Evolutionary conservation across 2,329 filamentous ascomycete species (phyloP).

Genomic region (Xylaria sp.): DNA sequence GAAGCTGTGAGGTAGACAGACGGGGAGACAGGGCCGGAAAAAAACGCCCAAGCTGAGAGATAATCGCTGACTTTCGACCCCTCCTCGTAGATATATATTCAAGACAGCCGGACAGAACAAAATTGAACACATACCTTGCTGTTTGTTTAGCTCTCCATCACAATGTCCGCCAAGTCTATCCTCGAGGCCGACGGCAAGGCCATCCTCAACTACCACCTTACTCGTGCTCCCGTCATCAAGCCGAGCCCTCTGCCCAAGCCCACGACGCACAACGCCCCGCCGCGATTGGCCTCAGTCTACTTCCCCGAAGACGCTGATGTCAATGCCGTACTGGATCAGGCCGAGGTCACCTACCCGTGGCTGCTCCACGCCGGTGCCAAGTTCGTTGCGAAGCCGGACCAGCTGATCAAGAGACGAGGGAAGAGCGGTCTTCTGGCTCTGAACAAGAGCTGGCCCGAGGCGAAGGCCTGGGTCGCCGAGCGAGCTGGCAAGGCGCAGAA

Average conservation of each 20-base stretch:
- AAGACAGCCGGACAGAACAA: constrained; percentile 20
- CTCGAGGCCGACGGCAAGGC: constrained; percentile 99
- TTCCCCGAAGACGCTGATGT: constrained; percentile 89
- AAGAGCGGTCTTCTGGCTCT: constrained; percentile 96
- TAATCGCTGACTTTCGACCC: constrained; percentile 27
- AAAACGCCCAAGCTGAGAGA: constrained; percentile 1
- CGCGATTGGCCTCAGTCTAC: constrained; percentile 88
- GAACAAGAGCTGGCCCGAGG: constrained; percentile 97
- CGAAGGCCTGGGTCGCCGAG: constrained; percentile 89
- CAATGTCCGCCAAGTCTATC: constrained; percentile 95
- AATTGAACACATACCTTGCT: constrained; percentile 34
- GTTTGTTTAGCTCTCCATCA: constrained; percentile 37
- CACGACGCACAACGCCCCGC: constrained; percentile 86
- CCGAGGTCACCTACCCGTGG: constrained; percentile 97
- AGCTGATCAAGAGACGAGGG: constrained; percentile 99
- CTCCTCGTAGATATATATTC: constrained; percentile 21
- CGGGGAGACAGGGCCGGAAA: neutral
- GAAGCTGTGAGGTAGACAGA: neutral
- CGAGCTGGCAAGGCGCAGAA: constrained; percentile 89
- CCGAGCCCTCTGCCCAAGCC: constrained; percentile 85
- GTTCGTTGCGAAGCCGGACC: constrained; percentile 99
- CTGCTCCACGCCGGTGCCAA: constrained; percentile 79
- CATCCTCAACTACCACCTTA: constrained; percentile 99
- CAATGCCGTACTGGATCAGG: constrained; percentile 86
- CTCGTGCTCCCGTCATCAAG: constrained; percentile 96